These are phyloP conservation scores for Rheum nobile DNA, from an alignment of 148 eudicot genomes.

Conservation along the genomic window DNA sequence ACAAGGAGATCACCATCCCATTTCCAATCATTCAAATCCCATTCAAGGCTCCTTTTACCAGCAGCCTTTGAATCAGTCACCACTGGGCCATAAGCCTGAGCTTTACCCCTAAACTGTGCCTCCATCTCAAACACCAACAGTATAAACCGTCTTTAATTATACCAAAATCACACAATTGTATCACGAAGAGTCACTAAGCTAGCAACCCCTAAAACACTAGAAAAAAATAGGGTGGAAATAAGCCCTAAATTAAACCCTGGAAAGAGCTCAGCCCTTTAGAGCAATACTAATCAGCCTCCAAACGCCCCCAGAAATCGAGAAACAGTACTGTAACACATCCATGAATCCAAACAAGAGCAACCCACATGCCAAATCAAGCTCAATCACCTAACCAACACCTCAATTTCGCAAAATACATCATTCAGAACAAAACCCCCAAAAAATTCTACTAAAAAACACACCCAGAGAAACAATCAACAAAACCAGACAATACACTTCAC, in stretches of 20 bases:
- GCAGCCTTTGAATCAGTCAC: constrained; percentile 32
- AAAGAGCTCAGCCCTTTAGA: not conserved
- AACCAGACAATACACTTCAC: not conserved
- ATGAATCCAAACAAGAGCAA: constrained; percentile 22
- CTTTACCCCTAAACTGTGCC: constrained; percentile 37
- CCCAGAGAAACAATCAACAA: not conserved
- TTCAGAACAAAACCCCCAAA: constrained; percentile 4
- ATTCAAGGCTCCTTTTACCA: constrained; percentile 64
- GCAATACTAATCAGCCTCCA: constrained; percentile 18
- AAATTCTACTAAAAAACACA: not conserved
- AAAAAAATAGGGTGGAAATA: constrained; percentile 2
- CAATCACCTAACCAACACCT: constrained; percentile 15
- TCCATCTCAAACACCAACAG: constrained; percentile 33
- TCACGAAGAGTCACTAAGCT: not conserved
- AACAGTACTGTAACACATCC: constrained; percentile 20
- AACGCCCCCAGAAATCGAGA: constrained; percentile 22
- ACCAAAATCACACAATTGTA: constrained; percentile 8
- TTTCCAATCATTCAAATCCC: constrained; percentile 95
- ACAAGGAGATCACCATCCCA: constrained; percentile 78
- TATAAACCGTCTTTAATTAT: not conserved
- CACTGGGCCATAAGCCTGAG: constrained; percentile 35
- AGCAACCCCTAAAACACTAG: not conserved
- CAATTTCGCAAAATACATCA: constrained; percentile 10
- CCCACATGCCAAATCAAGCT: constrained; percentile 26
- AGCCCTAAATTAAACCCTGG: not conserved